Percentiles rank a stretch among this genome's conserved stretches.
phyloP scores from a whole-genome alignment of 495 filamentous ascomycete genomes.

The Tetracladium marchalianum region DNA sequence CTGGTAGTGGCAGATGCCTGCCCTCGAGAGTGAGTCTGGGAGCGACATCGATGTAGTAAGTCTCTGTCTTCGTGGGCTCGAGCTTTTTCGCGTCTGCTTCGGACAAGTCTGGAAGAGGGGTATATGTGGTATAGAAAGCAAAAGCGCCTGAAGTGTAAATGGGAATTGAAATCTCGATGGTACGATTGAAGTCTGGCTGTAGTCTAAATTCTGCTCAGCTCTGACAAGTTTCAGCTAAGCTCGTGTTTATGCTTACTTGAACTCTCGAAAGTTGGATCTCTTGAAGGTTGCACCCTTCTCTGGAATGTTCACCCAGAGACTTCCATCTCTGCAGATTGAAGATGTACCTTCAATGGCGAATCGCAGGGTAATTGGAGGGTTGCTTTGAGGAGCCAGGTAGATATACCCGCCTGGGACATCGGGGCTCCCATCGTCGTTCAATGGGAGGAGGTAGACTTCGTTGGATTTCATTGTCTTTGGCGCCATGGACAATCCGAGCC shows the following conservation, averaged over 20 bases:
- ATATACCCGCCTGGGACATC: slow-evolving; percentile 85
- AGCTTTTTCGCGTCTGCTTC: slow-evolving; percentile 31
- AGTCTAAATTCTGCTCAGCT: slow-evolving; percentile 45
- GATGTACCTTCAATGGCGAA: slow-evolving; percentile 95
- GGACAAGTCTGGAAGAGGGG: slow-evolving; percentile 71
- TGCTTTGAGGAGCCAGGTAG: slow-evolving; percentile 69
- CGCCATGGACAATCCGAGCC: slow-evolving; percentile 24
- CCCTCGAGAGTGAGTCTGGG: slow-evolving; percentile 68
- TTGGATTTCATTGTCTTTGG: slow-evolving; percentile 43
- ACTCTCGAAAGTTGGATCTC: slow-evolving; percentile 69
- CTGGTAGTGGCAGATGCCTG: slow-evolving; percentile 63
- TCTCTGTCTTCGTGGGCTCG: slow-evolving; percentile 54
- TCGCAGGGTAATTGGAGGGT: slow-evolving; percentile 65
- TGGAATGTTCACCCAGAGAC: slow-evolving; percentile 92
- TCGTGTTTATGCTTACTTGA: slow-evolving; percentile 52
- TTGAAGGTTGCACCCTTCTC: slow-evolving; percentile 61
- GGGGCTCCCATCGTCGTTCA: slow-evolving; percentile 87
- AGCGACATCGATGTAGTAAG: slow-evolving; percentile 88
- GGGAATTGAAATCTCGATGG: slow-evolving; percentile 78
- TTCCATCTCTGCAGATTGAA: slow-evolving; percentile 88
- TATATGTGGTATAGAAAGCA: slow-evolving; percentile 90
- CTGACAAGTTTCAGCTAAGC: background rate
- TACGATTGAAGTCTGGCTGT: slow-evolving; percentile 83
- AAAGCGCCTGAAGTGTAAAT: slow-evolving; percentile 82
- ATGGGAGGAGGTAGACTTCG: slow-evolving; percentile 75